Conservation (phyloP, 805 yeast species). For the Pichia rugopelliculosa region DNA sequence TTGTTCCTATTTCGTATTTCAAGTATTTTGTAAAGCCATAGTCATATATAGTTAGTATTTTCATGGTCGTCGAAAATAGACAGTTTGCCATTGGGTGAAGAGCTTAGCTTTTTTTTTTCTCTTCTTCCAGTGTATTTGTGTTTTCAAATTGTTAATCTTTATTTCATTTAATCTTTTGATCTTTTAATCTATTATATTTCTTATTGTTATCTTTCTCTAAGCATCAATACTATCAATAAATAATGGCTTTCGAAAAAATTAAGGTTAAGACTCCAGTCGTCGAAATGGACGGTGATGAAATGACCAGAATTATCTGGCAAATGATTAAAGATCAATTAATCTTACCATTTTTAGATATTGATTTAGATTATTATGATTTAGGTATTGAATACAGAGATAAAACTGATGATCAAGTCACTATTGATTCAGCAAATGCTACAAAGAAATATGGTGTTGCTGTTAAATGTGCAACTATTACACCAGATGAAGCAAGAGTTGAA, state of each 20-base stretch:
- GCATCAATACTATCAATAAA: not conserved
- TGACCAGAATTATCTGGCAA: conserved; percentile 95
- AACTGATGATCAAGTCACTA: conserved; percentile 83
- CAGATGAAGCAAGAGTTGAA: conserved; percentile 90
- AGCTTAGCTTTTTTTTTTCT: no score
- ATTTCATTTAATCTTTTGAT: not conserved
- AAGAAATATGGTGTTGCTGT: conserved; percentile 86
- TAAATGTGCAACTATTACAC: conserved; percentile 98
- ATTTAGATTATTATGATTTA: conserved; percentile 85
- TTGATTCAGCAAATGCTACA: conserved; percentile 86
- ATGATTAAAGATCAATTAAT: conserved; percentile 80
- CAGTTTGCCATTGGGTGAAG: no score
- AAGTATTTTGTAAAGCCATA: no score
- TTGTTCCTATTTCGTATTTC: no score
- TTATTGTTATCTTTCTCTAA: not conserved
- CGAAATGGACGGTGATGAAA: conserved; percentile 97
- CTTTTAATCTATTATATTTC: no score
- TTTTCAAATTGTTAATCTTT: no score
- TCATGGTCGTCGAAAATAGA: no score
- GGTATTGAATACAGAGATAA: conserved; percentile 81
- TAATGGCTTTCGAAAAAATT: conserved; percentile 43
- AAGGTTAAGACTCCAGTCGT: conserved; percentile 83
- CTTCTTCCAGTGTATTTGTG: no score
- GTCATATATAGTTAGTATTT: no score
- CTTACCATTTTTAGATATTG: conserved; percentile 77